phyloP scores from a whole-genome alignment of 495 filamentous ascomycete species.

The Pseudevernia furfuracea region DNA sequence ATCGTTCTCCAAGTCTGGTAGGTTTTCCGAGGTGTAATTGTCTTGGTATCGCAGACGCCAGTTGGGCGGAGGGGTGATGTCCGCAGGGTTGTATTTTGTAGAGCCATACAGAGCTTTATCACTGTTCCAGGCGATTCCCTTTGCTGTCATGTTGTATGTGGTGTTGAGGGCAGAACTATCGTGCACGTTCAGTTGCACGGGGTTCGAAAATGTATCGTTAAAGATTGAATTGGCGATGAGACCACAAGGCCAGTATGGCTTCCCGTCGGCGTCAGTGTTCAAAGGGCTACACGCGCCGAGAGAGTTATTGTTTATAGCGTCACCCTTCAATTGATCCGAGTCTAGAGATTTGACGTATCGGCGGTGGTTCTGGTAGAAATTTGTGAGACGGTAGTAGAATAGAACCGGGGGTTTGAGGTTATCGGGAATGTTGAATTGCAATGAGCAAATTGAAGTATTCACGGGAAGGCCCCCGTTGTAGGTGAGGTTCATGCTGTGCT shows the following conservation, averaged over 20 bases:
- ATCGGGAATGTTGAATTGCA: slow-evolving; percentile 73
- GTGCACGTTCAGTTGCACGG: slow-evolving; percentile 44
- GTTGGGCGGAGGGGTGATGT: slow-evolving; percentile 79
- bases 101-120: slow-evolving; percentile 70
- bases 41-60: slow-evolving; percentile 61
- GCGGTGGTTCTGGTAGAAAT: slow-evolving; percentile 99
- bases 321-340: slow-evolving; percentile 70
- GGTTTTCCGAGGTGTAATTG: slow-evolving; percentile 54
- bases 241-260: slow-evolving; percentile 87
- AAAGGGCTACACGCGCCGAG: slow-evolving; percentile 78
- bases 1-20: slow-evolving; percentile 57
- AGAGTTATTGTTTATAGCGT: slow-evolving; percentile 48
- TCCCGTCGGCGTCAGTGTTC: slow-evolving; percentile 39
- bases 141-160: slow-evolving; percentile 66
- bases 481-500: slow-evolving; percentile 18
- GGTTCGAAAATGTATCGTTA: slow-evolving; percentile 79
- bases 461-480: slow-evolving; percentile 13
- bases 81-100: slow-evolving; percentile 52
- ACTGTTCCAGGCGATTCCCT: slow-evolving; percentile 76
- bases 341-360: slow-evolving; percentile 89
- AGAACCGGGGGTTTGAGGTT: slow-evolving; percentile 69
- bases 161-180: slow-evolving; percentile 28
- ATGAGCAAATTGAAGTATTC: slow-evolving; percentile 45
- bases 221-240: slow-evolving; percentile 94
- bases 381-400: slow-evolving; percentile 89